Conservation (phyloP, 257 asterid species). For the Solanum ossicruentum region DNA sequence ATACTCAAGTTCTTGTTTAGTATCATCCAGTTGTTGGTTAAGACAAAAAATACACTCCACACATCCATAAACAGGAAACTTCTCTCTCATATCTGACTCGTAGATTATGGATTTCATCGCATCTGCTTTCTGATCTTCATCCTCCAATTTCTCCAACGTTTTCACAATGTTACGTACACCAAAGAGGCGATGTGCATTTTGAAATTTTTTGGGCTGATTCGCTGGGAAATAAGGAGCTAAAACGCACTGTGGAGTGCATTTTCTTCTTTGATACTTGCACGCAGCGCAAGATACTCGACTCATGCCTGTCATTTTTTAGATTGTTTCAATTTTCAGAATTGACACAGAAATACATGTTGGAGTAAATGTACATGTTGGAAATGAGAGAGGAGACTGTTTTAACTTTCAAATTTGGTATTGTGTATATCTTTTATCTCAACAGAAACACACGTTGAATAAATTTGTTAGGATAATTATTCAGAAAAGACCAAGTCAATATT, state of each 20-base stretch:
- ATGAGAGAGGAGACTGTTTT: neutral
- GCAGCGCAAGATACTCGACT: constrained; percentile 63
- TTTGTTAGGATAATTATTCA: neutral
- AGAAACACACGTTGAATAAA: neutral
- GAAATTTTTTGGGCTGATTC: constrained; percentile 31
- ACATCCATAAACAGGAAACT: constrained; percentile 46
- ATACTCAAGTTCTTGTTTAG: constrained; percentile 13
- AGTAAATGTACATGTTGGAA: neutral
- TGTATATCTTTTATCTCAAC: neutral
- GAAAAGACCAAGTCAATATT: neutral
- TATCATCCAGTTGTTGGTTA: neutral
- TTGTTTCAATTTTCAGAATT: too few relatives aligned
- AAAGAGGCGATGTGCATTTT: constrained; percentile 45
- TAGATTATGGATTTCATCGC: constrained; percentile 61
- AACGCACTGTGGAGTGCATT: constrained; percentile 36
- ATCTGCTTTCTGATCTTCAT: constrained; percentile 24
- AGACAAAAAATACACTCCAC: constrained; percentile 20
- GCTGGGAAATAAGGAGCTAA: constrained; percentile 70
- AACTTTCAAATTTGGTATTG: neutral
- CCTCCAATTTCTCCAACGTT: constrained; percentile 6
- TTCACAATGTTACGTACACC: constrained; percentile 50
- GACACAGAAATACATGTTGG: neutral
- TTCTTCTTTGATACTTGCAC: constrained; percentile 58
- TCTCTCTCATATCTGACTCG: constrained; percentile 47
- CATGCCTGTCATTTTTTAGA: constrained; percentile 23